Conservation (phyloP, 495 filamentous ascomycete species). For the Penicillium flavigenum region DNA sequence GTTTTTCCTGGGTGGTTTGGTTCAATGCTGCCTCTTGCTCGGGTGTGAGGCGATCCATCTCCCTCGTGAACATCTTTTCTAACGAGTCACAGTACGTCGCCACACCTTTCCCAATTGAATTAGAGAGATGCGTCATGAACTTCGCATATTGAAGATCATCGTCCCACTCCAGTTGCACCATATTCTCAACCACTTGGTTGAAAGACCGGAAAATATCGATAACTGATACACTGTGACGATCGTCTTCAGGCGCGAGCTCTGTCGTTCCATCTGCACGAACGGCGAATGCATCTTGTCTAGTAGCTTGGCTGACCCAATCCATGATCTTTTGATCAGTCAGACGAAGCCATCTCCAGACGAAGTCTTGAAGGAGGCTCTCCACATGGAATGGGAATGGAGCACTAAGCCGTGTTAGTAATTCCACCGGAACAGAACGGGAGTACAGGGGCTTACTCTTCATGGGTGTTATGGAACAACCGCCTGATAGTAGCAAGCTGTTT, state of each 20-base stretch:
- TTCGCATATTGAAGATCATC: conserved; percentile 90
- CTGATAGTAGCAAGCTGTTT: conserved; percentile 81
- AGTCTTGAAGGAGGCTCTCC: conserved; percentile 80
- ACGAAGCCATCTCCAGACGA: conserved; percentile 93
- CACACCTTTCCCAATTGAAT: conserved; percentile 78
- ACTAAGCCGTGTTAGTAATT: conserved; percentile 22
- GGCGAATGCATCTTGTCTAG: conserved; percentile 81
- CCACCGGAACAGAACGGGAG: not conserved
- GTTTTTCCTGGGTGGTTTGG: conserved; percentile 86
- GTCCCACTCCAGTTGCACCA: conserved; percentile 85
- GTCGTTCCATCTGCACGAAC: conserved; percentile 60
- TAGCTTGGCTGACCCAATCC: conserved; percentile 84
- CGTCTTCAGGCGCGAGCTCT: conserved; percentile 68
- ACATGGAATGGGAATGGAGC: conserved; percentile 76
- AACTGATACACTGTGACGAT: conserved; percentile 87
- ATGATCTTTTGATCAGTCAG: conserved; percentile 75
- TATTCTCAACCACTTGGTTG: conserved; percentile 82
- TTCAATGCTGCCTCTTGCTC: conserved; percentile 76
- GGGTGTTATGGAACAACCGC: conserved; percentile 67
- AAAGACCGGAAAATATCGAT: conserved; percentile 94
- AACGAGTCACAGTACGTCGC: conserved; percentile 88
- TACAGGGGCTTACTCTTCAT: conserved; percentile 56
- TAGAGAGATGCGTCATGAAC: conserved; percentile 95
- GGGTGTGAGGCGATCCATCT: conserved; percentile 88
- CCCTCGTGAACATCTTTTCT: conserved; percentile 80